These are phyloP conservation scores for Hygrocybe punicea DNA, from an alignment of 768 basidiomycete genomes.

Conservation along the genomic window DNA sequence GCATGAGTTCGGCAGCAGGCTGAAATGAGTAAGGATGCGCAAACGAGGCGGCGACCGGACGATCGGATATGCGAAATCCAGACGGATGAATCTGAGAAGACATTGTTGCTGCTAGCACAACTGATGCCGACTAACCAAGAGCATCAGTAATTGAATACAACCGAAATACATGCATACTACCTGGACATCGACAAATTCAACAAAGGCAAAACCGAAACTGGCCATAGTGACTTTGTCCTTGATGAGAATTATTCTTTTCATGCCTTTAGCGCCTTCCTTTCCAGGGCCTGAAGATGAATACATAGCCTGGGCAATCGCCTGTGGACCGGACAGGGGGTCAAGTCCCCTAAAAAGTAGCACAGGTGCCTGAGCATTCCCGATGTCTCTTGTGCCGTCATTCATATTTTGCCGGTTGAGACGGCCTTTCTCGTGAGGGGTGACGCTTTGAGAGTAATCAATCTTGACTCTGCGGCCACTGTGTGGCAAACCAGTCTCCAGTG, in stretches of 20 bases:
- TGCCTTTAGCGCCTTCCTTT: conserved; percentile 78
- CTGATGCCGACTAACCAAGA: conserved; percentile 66
- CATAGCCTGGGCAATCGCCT: conserved; percentile 84
- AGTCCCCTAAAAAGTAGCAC: conserved; percentile 88
- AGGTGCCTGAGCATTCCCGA: conserved; percentile 78
- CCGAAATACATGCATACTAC: conserved; percentile 40
- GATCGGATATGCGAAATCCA: conserved; percentile 90
- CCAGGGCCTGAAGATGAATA: conserved; percentile 73
- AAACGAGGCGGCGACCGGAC: conserved; percentile 88
- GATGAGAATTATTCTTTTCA: conserved; percentile 84
- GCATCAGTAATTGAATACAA: background rate
- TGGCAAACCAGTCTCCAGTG: conserved; percentile 64
- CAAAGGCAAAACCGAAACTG: conserved; percentile 92
- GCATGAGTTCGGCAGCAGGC: conserved; percentile 67
- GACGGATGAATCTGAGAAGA: conserved; percentile 82
- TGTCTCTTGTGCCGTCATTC: conserved; percentile 96
- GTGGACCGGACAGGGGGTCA: conserved; percentile 81
- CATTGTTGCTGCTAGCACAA: conserved; percentile 82
- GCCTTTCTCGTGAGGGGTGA: conserved; percentile 65
- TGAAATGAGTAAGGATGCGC: conserved; percentile 90
- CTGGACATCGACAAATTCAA: conserved; percentile 83
- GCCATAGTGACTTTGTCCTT: conserved; percentile 85
- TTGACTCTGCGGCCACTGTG: conserved; percentile 85
- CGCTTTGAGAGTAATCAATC: conserved; percentile 92
- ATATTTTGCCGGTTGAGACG: conserved; percentile 56